Conservation (phyloP, 352 stramenopile genomes). For the Pythium brassicae region DNA sequence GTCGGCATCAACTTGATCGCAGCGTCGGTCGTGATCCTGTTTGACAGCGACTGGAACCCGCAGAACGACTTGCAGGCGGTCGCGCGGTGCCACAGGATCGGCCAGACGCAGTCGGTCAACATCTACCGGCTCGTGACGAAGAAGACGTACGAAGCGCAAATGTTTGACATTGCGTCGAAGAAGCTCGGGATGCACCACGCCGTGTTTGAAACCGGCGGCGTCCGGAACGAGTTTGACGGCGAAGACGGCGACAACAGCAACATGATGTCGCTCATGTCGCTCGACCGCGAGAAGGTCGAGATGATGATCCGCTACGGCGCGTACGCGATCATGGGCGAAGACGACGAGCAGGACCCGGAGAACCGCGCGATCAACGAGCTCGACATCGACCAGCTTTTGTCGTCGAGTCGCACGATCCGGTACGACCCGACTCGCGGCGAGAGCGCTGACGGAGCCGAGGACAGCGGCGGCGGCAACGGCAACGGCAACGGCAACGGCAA, state of each 20-base stretch:
- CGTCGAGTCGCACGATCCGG: constrained; percentile 81
- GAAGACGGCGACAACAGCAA: constrained; percentile 91
- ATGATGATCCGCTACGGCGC: constrained; percentile 97
- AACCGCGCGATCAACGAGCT: constrained; percentile 88
- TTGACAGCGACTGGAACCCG: constrained; percentile 98
- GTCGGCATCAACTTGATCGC: constrained; percentile 97
- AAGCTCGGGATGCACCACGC: constrained; percentile 99
- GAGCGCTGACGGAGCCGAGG: constrained; percentile 22
- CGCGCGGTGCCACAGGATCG: constrained; percentile 98
- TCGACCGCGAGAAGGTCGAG: constrained; percentile 97
- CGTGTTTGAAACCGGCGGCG: constrained; percentile 94
- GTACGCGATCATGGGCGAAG: constrained; percentile 96
- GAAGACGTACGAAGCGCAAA: constrained; percentile 98
- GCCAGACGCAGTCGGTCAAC: constrained; percentile 98
- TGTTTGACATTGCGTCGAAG: constrained; percentile 99
- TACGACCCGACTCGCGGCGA: constrained; percentile 76
- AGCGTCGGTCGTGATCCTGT: constrained; percentile 82
- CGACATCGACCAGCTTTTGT: constrained; percentile 85
- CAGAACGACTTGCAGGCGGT: constrained; percentile 98
- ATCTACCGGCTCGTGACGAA: constrained; percentile 99
- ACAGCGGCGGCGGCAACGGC: too few relatives aligned
- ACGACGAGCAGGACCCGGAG: constrained; percentile 91
- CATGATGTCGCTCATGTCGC: constrained; percentile 90
- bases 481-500: too few relatives aligned
- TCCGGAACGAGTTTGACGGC: constrained; percentile 91